Base-by-base conservation (phyloP, 345 rosid genomes). In the Psidium guajava region DNA sequence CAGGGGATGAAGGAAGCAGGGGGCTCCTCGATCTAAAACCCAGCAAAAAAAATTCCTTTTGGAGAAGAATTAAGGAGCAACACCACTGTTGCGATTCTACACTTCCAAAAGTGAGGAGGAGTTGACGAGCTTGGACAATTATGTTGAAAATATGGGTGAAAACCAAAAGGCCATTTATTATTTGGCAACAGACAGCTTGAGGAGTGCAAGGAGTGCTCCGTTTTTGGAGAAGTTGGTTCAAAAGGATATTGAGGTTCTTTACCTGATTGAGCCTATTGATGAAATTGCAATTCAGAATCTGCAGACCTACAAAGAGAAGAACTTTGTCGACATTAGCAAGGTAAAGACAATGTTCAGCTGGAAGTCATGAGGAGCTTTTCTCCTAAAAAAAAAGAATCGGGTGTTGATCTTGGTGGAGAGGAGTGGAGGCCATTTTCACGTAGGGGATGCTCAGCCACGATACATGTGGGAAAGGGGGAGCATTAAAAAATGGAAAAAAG, bases 321-420 rank as follows among this genome's bases (percentile, higher is more conserved):
- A 96, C 85, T 96, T 98, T 82, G 96, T 96, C 89, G 99, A 98
- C 91, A 96, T 98, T 86, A 98, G 99, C 92, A 98, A 98, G 90
- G 99, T n/a, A n/a, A 98, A 92, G 99, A 98, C 89, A n/a, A n/a
- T n/a, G n/a, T n/a, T n/a, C n/a, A n/a, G n/a, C n/a, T n/a, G n/a
- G n/a, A n/a, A n/a, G n/a, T n/a, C n/a, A n/a, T n/a, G n/a, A n/a
- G n/a, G n/a, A n/a, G n/a, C n/a, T n/a, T n/a, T n/a, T n/a, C n/a
- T n/a, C n/a, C n/a, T n/a, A n/a, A n/a, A n/a, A n/a, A n/a, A n/a
- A n/a, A n/a, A n/a, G n/a, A n/a, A n/a, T n/a, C n/a, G n/a, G n/a
- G n/a, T n/a, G n/a, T n/a, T n/a, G n/a, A n/a, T n/a, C n/a, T n/a
- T n/a, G n/a, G n/a, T n/a, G n/a, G n/a, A n/a, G n/a, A n/a, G n/a